Evolutionary conservation across 1,284 basidiomycete species (phyloP), one percentile per base, ranked within the genome.

Genomic region (Sutorius eximius): DNA sequence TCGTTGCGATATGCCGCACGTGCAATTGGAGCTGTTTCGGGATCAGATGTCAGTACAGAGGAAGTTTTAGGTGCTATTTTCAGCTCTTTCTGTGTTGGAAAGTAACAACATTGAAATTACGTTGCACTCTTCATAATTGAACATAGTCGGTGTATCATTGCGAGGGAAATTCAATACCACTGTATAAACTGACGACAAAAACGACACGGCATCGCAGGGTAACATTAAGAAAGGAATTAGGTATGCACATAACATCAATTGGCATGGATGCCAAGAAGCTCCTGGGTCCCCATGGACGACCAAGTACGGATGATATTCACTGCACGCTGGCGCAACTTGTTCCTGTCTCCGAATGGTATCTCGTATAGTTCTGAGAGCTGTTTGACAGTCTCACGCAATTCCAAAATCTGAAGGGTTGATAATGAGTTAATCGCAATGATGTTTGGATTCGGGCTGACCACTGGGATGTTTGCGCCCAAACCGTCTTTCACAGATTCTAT

Each of bases 51-150:
- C 30, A 64, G 70, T 36, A 65, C 66, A 37, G 88, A 95, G 63
- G 89, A 94, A 57, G 78, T 95, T 9, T 70, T 95, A 20, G 92
- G 93, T 56, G 81, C 81, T 34, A 80, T 95, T 34, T 95, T 95
- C 67, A 77, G 79, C 33, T 87, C 89, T 51, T 94, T 94, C 69
- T 94, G 91, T 66, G 91, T 94, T 54, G 92, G 92, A 32, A 92
- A 92, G 73, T 91, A 49, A 29, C 18, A 40, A 38, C 18, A 5
- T 44, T 38, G 8, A 13, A n/a, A 16, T 49, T 7, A 24, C 30
- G 24, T 38, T 15, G 10, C 22, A 44, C n/a, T 24, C 3, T 20
- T 38, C 37, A 38, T 41, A 34, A 20, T 34, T 13, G 7, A 33
- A 30, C n/a, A 45, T 50, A 32, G 5, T 22, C 37, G 40, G 47